Evolutionary conservation across 2,329 filamentous ascomycete genomes (phyloP).

Genomic region (Aspergillus sp.): DNA sequence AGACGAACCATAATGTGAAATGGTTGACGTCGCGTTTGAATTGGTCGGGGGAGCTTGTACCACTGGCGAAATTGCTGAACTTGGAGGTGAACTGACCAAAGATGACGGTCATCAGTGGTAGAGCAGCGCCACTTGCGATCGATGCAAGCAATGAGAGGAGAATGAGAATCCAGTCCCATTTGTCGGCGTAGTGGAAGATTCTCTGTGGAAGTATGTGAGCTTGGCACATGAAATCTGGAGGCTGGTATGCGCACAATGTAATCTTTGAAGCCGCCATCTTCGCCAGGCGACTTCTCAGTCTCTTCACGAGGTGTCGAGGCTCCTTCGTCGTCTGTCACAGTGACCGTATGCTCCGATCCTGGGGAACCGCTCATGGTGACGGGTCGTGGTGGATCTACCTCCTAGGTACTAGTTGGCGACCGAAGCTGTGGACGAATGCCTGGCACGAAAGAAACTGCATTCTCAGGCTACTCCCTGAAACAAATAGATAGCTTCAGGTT

Average conservation of each 20-base stretch:
- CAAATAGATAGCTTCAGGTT: too few relatives aligned
- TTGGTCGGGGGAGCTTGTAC: background rate
- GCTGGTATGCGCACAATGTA: background rate
- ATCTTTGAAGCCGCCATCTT: background rate
- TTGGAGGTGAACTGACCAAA: constrained; percentile 5
- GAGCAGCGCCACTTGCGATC: constrained; percentile 1
- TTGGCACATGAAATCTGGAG: background rate
- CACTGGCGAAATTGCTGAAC: constrained; percentile 3
- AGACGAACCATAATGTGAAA: constrained; percentile 1
- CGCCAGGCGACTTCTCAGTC: background rate
- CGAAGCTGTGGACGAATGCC: too few relatives aligned
- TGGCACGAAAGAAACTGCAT: too few relatives aligned
- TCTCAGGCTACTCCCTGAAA: too few relatives aligned
- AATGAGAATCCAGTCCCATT: background rate
- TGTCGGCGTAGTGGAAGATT: background rate
- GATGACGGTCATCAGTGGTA: constrained; percentile 3
- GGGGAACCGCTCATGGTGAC: background rate
- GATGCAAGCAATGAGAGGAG: background rate
- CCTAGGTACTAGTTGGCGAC: too few relatives aligned
- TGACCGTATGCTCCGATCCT: background rate
- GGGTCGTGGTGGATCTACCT: too few relatives aligned
- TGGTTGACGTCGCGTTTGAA: constrained; percentile 1
- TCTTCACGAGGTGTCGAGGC: background rate
- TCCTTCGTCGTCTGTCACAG: background rate
- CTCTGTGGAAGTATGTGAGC: background rate